Base-by-base conservation (phyloP, 1,139 yeast genomes). In the Lodderomyces parapsilosis region DNA sequence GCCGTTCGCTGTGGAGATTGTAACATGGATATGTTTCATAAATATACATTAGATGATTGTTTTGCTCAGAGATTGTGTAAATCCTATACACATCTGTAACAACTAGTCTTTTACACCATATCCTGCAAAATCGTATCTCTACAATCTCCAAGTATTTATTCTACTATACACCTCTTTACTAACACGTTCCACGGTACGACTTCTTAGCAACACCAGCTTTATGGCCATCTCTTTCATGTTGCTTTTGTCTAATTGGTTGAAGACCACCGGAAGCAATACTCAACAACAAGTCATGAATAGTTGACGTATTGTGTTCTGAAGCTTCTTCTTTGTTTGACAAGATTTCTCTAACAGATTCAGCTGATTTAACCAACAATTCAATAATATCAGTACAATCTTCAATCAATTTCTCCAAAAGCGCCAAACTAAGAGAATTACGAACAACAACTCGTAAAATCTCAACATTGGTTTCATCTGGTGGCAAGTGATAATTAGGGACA, bases 401-500 rank as follows among this genome's bases (percentile, higher is more conserved):
- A 76, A 88, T 75, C 55, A 89, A 71, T 58, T 82, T 79, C 54
- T 86, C 89, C 43, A 90, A 71, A 55, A 90, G 68, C 59, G 86
- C 90, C 51, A 85, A 71, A 27, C 86, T 75, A 59, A 90, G 67
- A 39, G 85, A 81, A 53, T 78, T 78, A 56, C 95, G 79, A 40
- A 88, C 91, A 24, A 90, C 97, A 19, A 90, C 90, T 59, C 97
- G 78, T 52, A 90, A 72, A 45, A 89, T 85, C 62, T 90, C 96
- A 45, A 61, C 69, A 17, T 74, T 74, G 15, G 57, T 57, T 48
- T 70, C 77, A 47, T 60, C 57, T 23, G 86, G 83, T 27, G 96
- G 95, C 54, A 90, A 75, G 49, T 85, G 90, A 65, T 90, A 90
- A 71, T 90, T 90, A 49, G 97, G 97, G 48, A 90, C 76, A 59